Conservation (phyloP, 2,329 filamentous ascomycete species). For the Helminthosporium solani region DNA sequence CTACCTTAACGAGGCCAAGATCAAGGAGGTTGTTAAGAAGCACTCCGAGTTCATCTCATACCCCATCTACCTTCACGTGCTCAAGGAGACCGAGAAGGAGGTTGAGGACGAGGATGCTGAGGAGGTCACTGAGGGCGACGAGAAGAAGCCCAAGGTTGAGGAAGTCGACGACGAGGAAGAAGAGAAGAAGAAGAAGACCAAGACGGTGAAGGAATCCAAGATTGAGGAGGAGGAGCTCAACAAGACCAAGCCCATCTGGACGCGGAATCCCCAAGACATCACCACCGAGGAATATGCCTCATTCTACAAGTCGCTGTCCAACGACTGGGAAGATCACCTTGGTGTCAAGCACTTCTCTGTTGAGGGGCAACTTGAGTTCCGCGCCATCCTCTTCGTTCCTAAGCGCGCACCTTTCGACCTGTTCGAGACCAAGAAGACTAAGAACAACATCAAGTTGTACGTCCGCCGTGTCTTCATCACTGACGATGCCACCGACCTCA, state of each 20-base stretch:
- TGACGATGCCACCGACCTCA: conserved; percentile 97
- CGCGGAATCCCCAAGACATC: conserved; percentile 95
- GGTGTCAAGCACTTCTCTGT: conserved; percentile 99
- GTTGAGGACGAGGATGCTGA: conserved; percentile 89
- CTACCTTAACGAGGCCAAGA: conserved; percentile 97
- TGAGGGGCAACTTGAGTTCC: conserved; percentile 99
- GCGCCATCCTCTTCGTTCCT: conserved; percentile 97
- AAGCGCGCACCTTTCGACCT: conserved; percentile 99
- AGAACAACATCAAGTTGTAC: conserved; percentile 99
- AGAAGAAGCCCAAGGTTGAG: conserved; percentile 96
- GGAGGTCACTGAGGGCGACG: conserved; percentile 64
- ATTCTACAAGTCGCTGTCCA: conserved; percentile 99
- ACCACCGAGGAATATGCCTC: conserved; percentile 93
- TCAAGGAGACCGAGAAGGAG: conserved; percentile 99
- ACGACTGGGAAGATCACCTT: conserved; percentile 99
- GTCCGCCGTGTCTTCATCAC: conserved; percentile 99
- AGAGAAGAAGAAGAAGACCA: conserved; percentile 94
- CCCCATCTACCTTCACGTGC: conserved; percentile 99
- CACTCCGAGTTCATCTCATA: conserved; percentile 99
- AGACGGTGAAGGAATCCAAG: conserved; percentile 98
- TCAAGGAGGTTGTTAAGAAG: conserved; percentile 99
- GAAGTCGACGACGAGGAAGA: conserved; percentile 84
- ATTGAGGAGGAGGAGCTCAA: conserved; percentile 99
- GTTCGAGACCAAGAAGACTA: conserved; percentile 99
- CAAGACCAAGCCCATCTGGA: conserved; percentile 99